A percentile compares a stretch with the other conserved stretches of the same genome.
phyloP scores from a whole-genome alignment of 129 eudicot species.

The Logfia minima region DNA sequence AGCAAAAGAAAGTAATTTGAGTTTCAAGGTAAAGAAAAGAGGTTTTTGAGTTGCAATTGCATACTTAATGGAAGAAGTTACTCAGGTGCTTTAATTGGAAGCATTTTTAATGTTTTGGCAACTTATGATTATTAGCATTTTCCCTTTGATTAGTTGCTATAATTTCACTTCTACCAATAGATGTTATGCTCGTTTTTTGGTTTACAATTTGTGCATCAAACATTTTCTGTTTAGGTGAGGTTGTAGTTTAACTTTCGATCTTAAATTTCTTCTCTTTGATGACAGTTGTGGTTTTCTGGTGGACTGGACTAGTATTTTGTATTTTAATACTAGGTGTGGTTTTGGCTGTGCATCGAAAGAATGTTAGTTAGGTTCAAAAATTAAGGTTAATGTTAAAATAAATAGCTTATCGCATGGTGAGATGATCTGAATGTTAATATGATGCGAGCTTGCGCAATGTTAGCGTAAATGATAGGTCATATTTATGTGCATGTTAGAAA shows the following conservation, averaged over 20 bases:
- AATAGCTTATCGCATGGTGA: too few relatives aligned
- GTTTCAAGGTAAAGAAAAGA: neutral
- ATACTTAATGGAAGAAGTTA: slow-evolving; percentile 25
- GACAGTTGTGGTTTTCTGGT: slow-evolving; percentile 17
- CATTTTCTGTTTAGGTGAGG: slow-evolving; percentile 12
- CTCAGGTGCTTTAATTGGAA: slow-evolving; percentile 35
- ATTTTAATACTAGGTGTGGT: neutral
- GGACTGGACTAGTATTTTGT: slow-evolving; percentile 24
- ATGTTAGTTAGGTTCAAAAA: too few relatives aligned
- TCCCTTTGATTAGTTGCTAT: slow-evolving; percentile 19
- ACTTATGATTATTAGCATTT: slow-evolving; percentile 23
- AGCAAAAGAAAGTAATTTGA: slow-evolving; percentile 2
- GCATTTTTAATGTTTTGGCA: slow-evolving; percentile 30
- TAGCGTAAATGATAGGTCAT: too few relatives aligned
- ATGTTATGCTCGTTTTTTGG: slow-evolving; percentile 7
- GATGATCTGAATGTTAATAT: too few relatives aligned
- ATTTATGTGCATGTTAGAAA: too few relatives aligned
- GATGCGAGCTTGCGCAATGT: too few relatives aligned
- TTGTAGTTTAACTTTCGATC: slow-evolving; percentile 15
- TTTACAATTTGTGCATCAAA: slow-evolving; percentile 26
- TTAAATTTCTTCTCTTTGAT: slow-evolving; percentile 16
- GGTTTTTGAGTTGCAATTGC: slow-evolving; percentile 24
- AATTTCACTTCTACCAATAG: slow-evolving; percentile 28
- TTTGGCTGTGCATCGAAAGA: too few relatives aligned
- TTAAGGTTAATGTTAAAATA: too few relatives aligned